Conservation (phyloP, 768 basidiomycete genomes). For the Postia placenta region DNA sequence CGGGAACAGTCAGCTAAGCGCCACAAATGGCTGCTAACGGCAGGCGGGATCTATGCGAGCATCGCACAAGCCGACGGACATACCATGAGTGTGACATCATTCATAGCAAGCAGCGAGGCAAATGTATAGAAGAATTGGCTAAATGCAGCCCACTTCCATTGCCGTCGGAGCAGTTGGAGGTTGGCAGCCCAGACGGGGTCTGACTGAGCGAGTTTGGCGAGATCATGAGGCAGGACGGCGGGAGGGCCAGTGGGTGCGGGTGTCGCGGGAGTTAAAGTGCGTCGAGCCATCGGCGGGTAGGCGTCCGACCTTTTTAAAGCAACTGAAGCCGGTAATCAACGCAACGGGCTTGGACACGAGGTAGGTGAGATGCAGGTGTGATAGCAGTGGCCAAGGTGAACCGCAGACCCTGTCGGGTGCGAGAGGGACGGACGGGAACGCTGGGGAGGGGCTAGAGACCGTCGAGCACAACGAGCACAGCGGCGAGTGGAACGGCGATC, state of each 20-base stretch:
- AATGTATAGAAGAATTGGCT: conserved; percentile 89
- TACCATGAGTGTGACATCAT: conserved; percentile 65
- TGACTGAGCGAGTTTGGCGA: conserved; percentile 12
- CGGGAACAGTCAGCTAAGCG: conserved; percentile 9
- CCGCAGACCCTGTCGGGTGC: not conserved
- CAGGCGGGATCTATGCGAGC: not conserved
- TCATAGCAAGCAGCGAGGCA: conserved; percentile 61
- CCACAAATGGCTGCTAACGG: not conserved
- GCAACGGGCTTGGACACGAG: not conserved
- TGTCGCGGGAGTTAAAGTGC: conserved; percentile 22
- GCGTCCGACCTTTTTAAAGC: conserved; percentile 24
- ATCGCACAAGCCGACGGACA: conserved; percentile 16
- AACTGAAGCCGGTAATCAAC: conserved; percentile 22
- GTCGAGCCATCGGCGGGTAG: conserved; percentile 29
- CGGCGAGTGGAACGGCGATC: not conserved
- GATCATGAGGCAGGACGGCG: conserved; percentile 13
- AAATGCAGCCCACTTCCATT: conserved; percentile 93
- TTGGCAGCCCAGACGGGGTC: conserved; percentile 25
- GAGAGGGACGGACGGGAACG: not conserved
- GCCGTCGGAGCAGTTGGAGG: conserved; percentile 54
- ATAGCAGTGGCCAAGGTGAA: not conserved
- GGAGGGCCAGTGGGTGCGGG: conserved; percentile 18
- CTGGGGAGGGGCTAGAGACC: not conserved
- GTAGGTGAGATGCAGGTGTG: not conserved
- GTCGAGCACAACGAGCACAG: not conserved